phyloP scores from a whole-genome alignment of 345 rosid genomes.

The Streptanthus diversifolius region DNA sequence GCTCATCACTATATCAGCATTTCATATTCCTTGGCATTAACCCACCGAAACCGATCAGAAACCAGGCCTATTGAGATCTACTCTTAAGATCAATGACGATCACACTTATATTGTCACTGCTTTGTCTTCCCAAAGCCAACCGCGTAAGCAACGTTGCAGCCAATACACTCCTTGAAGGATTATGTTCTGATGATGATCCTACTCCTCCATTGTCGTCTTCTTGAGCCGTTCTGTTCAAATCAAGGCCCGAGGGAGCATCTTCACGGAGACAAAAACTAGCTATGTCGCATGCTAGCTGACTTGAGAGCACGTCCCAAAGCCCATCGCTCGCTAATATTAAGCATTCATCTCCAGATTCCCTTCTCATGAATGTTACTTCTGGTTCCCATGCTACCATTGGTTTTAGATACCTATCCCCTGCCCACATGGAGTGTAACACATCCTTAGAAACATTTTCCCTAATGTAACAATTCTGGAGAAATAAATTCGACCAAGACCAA shows the following conservation, averaged over 20 bases:
- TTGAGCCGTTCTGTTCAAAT: constrained; percentile 19
- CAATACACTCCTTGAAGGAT: constrained; percentile 50
- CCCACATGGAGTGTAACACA: neutral
- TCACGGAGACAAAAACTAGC: constrained; percentile 52
- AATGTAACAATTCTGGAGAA: neutral
- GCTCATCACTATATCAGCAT: constrained; percentile 7
- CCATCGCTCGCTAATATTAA: constrained; percentile 76
- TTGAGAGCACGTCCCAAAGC: constrained; percentile 72
- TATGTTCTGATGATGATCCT: constrained; percentile 23
- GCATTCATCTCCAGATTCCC: constrained; percentile 63
- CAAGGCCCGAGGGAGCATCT: constrained; percentile 9
- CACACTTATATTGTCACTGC: constrained; percentile 73
- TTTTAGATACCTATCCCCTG: constrained; percentile 73
- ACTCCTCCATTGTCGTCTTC: constrained; percentile 22
- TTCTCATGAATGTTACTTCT: constrained; percentile 46
- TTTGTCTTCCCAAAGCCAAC: constrained; percentile 66
- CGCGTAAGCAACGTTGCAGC: constrained; percentile 72
- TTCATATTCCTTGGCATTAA: neutral
- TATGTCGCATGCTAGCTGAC: constrained; percentile 60
- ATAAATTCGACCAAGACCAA: neutral
- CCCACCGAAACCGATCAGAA: neutral
- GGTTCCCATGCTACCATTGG: constrained; percentile 66
- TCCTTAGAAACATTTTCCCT: neutral
- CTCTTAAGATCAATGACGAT: constrained; percentile 63
- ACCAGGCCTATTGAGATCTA: constrained; percentile 8